Evolutionary conservation across 345 rosid genomes (phyloP).

Genomic region (Barbarea vulgaris): DNA sequence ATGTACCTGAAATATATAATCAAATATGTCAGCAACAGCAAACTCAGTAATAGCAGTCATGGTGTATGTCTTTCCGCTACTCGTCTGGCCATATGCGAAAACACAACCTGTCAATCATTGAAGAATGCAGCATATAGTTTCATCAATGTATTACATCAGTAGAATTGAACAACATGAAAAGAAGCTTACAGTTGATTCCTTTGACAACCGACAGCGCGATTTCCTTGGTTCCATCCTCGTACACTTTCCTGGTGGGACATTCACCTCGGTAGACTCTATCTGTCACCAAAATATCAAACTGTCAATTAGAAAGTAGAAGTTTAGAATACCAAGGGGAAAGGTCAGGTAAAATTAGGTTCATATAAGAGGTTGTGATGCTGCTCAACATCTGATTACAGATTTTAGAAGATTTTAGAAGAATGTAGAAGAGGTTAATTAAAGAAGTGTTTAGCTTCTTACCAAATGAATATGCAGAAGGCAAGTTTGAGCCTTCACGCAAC

Average conservation of each 20-base stretch:
- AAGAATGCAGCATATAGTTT: conserved; percentile 1
- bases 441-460: conserved; percentile 51
- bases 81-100: conserved; percentile 98
- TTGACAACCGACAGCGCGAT: conserved; percentile 82
- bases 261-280: conserved; percentile 95
- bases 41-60: conserved; percentile 88
- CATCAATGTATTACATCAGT: conserved; percentile 6
- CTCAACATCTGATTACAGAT: neutral
- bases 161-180: conserved; percentile 1
- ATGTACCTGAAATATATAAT: conserved; percentile 68
- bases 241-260: conserved; percentile 71
- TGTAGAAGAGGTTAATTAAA: neutral
- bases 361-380: conserved; percentile 1
- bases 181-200: conserved; percentile 85
- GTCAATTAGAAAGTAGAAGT: neutral
- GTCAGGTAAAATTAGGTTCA: conserved; percentile 5
- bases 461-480: conserved; percentile 78
- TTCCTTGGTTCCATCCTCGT: conserved; percentile 79
- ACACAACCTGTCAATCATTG: conserved; percentile 65
- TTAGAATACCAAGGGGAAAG: conserved; percentile 10
- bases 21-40: conserved; percentile 88
- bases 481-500: conserved; percentile 88
- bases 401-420: neutral
- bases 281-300: conserved; percentile 31
- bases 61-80: conserved; percentile 99